Percentiles rank a stretch among this genome's conserved stretches.
Evolutionary conservation across 306 rosid genomes (phyloP).

Genomic region (Prunus campanulata): DNA sequence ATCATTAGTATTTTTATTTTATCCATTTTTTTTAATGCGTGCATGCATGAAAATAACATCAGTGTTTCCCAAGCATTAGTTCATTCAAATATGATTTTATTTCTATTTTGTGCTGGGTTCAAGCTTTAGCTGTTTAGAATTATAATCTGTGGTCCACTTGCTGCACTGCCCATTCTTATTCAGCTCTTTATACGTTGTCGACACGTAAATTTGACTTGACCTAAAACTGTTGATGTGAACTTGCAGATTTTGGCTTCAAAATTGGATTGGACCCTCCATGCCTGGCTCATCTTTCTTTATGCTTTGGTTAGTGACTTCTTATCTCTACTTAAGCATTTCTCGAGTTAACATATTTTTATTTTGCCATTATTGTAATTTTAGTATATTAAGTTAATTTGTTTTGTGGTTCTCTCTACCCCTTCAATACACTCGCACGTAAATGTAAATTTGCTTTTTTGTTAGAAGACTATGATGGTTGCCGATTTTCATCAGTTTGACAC

Average conservation of each 20-base stretch:
- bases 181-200: constrained; percentile 1
- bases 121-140: not conserved
- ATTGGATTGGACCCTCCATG: constrained; percentile 95
- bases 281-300: constrained; percentile 77
- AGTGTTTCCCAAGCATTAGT: not conserved
- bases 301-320: constrained; percentile 66
- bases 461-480: not conserved
- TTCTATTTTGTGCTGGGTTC: not conserved
- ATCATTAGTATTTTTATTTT: not conserved
- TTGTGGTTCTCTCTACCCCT: not conserved
- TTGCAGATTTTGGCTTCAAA: constrained; percentile 96
- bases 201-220: constrained; percentile 17
- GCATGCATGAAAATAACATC: not conserved
- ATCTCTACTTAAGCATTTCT: constrained; percentile 8
- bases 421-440: not conserved
- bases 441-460: not conserved
- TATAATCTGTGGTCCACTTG: not conserved
- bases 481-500: not conserved
- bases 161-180: constrained; percentile 3
- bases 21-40: not conserved
- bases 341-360: not conserved
- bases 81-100: not conserved
- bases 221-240: constrained; percentile 19
- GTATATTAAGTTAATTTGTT: not conserved
- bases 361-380: not conserved